Evolutionary conservation across 83 land plant species (phyloP).

Genomic region (Picea abies): DNA sequence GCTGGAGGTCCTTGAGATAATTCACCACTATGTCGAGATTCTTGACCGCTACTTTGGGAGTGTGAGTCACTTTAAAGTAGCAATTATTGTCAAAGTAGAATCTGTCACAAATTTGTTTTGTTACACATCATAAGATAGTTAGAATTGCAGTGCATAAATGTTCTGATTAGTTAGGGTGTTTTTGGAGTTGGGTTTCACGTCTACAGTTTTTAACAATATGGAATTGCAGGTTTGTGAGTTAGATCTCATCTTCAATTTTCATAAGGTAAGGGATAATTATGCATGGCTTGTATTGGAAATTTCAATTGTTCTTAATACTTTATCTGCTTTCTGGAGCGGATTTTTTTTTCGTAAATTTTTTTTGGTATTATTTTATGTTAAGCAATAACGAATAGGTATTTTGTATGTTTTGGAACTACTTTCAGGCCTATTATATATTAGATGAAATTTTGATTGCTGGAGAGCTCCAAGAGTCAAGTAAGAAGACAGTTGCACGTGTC

Average conservation of each 20-base stretch:
- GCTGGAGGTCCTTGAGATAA: constrained; percentile 87
- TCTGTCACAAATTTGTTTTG: no score
- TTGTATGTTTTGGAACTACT: background rate
- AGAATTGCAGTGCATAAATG: no score
- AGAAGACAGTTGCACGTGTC: constrained; percentile 91
- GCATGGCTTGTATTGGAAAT: background rate
- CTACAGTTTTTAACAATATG: background rate
- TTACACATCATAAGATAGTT: no score
- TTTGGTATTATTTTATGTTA: background rate
- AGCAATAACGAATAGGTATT: background rate
- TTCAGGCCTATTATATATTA: constrained; percentile 88
- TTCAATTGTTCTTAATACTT: background rate
- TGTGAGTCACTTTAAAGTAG: constrained; percentile 46
- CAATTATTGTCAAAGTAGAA: no score
- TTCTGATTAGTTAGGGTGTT: background rate
- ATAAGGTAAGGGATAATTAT: constrained; percentile 60
- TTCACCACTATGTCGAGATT: constrained; percentile 92
- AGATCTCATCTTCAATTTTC: constrained; percentile 96
- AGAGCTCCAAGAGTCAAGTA: constrained; percentile 97
- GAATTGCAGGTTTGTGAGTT: constrained; percentile 88
- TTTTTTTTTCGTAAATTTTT: background rate
- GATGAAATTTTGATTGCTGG: constrained; percentile 97
- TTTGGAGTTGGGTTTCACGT: background rate
- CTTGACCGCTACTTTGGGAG: constrained; percentile 98
- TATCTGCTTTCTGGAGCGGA: background rate